These are phyloP conservation scores for Annona cherimola DNA, from an alignment of 164 flowering plant species.

Conservation along the genomic window DNA sequence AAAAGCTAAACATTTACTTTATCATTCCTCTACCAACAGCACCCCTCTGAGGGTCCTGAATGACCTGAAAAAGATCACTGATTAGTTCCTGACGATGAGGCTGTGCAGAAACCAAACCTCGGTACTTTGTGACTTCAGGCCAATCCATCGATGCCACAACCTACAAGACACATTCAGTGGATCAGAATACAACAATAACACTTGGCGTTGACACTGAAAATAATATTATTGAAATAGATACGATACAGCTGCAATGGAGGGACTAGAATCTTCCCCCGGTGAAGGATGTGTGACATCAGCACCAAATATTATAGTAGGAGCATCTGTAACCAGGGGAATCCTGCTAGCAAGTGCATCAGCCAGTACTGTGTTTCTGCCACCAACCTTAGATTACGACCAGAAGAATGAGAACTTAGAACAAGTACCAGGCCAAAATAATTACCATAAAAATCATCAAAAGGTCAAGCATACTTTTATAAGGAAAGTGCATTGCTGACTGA, in stretches of 20 bases:
- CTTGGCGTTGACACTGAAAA: not conserved
- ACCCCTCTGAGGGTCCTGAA: conserved; percentile 40
- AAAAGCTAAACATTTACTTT: conserved; percentile 28
- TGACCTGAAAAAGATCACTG: conserved; percentile 47
- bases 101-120: conserved; percentile 25
- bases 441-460: no score
- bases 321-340: conserved; percentile 37
- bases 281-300: conserved; percentile 63
- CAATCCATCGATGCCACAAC: conserved; percentile 41
- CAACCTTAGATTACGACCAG: conserved; percentile 23
- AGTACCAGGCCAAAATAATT: no score
- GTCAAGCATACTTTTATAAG: no score
- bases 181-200: not conserved
- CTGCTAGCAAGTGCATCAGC: conserved; percentile 31
- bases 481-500: no score
- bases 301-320: conserved; percentile 52
- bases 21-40: conserved; percentile 53
- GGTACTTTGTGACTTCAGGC: conserved; percentile 30
- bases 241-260: conserved; percentile 64
- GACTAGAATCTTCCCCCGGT: conserved; percentile 52
- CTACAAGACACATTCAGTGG: conserved; percentile 7
- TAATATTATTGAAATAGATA: no score
- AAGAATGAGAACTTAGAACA: no score
- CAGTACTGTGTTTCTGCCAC: conserved; percentile 47
- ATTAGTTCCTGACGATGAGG: conserved; percentile 61